Conservation (phyloP, 257 asterid genomes). For the Gardenia jasminoides region DNA sequence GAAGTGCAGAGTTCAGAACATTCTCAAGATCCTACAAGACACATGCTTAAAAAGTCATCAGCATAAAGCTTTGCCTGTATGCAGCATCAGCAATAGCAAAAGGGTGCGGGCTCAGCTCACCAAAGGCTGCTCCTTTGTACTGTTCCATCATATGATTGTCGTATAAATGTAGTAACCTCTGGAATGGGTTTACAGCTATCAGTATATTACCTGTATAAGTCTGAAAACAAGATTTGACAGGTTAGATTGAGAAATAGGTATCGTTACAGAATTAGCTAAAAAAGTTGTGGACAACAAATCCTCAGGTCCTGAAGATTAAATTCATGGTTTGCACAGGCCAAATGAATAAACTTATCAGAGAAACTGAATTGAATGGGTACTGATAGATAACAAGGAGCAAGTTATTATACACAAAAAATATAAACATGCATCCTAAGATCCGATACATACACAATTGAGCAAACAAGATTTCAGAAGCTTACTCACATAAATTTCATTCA, state of each 20-base stretch:
- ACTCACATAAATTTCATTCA: slow-evolving; percentile 82
- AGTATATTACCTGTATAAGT: slow-evolving; percentile 87
- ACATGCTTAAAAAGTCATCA: slow-evolving; percentile 6
- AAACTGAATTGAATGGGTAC: neutral
- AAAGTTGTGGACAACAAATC: neutral
- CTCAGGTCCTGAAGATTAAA: neutral
- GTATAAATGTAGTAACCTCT: slow-evolving; percentile 72
- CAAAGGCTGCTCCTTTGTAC: slow-evolving; percentile 69
- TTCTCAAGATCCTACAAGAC: slow-evolving; percentile 7
- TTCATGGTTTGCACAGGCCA: neutral
- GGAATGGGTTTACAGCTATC: slow-evolving; percentile 92
- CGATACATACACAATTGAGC: neutral
- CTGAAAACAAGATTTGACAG: slow-evolving; percentile 39
- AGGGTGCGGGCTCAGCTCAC: slow-evolving; percentile 87
- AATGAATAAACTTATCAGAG: neutral
- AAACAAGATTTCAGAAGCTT: slow-evolving; percentile 1
- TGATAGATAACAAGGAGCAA: neutral
- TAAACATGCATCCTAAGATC: neutral
- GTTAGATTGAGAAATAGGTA: slow-evolving; percentile 2
- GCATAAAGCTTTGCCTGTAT: slow-evolving; percentile 54
- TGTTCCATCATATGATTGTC: slow-evolving; percentile 59
- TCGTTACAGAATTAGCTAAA: neutral
- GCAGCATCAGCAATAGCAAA: slow-evolving; percentile 90
- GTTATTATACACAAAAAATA: neutral
- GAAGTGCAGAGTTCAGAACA: slow-evolving; percentile 17